Percentiles rank a stretch among this genome's conserved stretches.
Conservation (phyloP, 371 early-diverging fungal species). For the Syncephalastrum contaminatum region DNA sequence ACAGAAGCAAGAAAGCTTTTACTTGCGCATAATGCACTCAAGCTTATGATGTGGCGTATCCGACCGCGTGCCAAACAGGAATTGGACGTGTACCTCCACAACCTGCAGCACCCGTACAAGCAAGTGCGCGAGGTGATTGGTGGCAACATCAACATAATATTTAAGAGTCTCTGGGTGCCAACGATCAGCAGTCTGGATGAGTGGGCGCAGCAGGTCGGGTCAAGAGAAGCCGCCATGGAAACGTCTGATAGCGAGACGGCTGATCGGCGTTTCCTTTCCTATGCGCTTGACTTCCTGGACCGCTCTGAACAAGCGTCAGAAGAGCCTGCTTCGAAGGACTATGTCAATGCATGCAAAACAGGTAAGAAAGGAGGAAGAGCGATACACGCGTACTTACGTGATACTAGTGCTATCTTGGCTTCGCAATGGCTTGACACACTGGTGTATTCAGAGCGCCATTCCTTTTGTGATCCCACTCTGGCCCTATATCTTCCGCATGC, state of each 20-base stretch:
- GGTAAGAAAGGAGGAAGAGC: slow-evolving; percentile 28
- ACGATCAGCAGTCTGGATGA: slow-evolving; percentile 23
- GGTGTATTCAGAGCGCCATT: slow-evolving; percentile 53
- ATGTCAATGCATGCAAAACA: slow-evolving; percentile 72
- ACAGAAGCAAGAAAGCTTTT: slow-evolving; percentile 77
- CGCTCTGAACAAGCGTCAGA: neutral
- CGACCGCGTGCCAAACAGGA: slow-evolving; percentile 43
- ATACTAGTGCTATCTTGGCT: slow-evolving; percentile 67
- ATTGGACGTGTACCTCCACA: slow-evolving; percentile 52
- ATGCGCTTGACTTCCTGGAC: too few species aligned
- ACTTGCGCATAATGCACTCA: slow-evolving; percentile 57
- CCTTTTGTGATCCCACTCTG: slow-evolving; percentile 55
- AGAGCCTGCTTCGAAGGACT: slow-evolving; percentile 49
- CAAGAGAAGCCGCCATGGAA: slow-evolving; percentile 2
- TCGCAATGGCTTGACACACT: slow-evolving; percentile 51
- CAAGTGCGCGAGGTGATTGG: slow-evolving; percentile 86
- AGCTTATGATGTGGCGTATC: slow-evolving; percentile 70
- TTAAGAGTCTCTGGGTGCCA: slow-evolving; percentile 69
- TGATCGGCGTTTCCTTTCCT: slow-evolving; percentile 13
- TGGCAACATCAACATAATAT: slow-evolving; percentile 61
- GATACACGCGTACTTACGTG: neutral
- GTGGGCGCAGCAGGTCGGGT: neutral
- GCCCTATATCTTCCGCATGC: slow-evolving; percentile 68
- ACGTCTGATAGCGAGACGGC: slow-evolving; percentile 43
- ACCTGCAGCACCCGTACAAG: slow-evolving; percentile 81